Evolutionary conservation across 2,329 filamentous ascomycete genomes (phyloP).

Genomic region (Rutstroemia sp.): DNA sequence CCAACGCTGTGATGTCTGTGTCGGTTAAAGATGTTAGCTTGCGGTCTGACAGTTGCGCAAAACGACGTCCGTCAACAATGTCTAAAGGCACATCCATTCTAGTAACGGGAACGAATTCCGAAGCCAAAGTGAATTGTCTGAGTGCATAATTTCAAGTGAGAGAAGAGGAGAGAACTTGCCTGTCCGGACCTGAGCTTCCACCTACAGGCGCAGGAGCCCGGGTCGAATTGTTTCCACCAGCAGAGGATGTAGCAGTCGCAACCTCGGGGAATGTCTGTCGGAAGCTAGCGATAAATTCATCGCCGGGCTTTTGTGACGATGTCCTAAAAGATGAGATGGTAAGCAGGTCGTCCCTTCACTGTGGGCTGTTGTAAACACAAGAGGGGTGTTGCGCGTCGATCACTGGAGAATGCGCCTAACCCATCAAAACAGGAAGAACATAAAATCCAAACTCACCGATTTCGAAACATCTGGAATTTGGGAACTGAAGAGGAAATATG

Average conservation of each 20-base stretch:
- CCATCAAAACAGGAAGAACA: not conserved
- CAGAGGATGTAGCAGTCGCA: conserved; percentile 41
- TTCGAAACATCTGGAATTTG: conserved; percentile 30
- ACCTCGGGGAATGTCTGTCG: conserved; percentile 76
- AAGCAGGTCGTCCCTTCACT: not conserved
- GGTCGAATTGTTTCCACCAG: conserved; percentile 34
- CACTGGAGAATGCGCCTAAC: not conserved
- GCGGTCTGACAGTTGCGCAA: not conserved
- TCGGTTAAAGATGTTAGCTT: not conserved
- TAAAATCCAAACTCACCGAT: conserved; percentile 26
- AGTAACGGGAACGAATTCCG: not conserved
- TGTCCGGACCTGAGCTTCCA: conserved; percentile 24
- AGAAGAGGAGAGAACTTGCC: conserved; percentile 14
- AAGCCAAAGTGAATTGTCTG: not conserved
- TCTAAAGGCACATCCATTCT: too few relatives aligned
- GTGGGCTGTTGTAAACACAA: not conserved
- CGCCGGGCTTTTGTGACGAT: conserved; percentile 71
- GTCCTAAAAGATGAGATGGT: conserved; percentile 39
- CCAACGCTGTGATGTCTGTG: conserved; percentile 24
- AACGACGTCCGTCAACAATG: not conserved
- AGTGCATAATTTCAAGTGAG: not conserved
- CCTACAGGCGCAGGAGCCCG: conserved; percentile 16
- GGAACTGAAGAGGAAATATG: conserved; percentile 11
- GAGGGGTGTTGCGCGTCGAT: not conserved
- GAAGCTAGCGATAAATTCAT: conserved; percentile 78